Evolutionary conservation across 164 flowering plant species (phyloP).

Genomic region (Platanus orientalis): DNA sequence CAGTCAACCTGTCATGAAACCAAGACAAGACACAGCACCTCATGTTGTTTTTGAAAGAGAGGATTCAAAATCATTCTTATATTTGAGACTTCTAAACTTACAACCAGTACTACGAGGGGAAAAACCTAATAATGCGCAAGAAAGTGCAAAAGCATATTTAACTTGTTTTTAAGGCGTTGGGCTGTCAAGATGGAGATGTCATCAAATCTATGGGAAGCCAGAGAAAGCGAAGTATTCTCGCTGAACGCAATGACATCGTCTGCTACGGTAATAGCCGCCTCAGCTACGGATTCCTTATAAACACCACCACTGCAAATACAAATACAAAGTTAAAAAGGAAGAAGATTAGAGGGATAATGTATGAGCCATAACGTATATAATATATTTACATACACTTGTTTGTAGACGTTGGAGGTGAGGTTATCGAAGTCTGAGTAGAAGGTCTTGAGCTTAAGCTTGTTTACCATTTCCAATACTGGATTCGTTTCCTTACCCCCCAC

Average conservation of each 20-base stretch:
- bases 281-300: conserved; percentile 3
- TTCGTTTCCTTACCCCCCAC: conserved; percentile 26
- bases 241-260: conserved; percentile 7
- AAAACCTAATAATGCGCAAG: no score
- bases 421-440: conserved; percentile 16
- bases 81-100: no score
- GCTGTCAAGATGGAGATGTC: conserved; percentile 31
- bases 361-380: no score
- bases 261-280: conserved; percentile 3
- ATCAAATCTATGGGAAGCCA: conserved; percentile 6
- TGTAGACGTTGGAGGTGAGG: conserved; percentile 22
- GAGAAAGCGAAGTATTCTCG: neutral
- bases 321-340: neutral
- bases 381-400: conserved; percentile 24
- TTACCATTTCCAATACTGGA: conserved; percentile 34
- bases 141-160: no score
- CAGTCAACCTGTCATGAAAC: no score
- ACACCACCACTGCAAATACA: conserved; percentile 21
- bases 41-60: no score
- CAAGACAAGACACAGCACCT: no score
- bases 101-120: no score
- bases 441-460: conserved; percentile 27
- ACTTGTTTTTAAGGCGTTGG: conserved; percentile 25
- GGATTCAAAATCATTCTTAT: no score
- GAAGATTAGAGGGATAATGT: neutral